Percentiles rank a stretch among this genome's conserved stretches.
These are phyloP conservation scores for Aspergillus niger DNA, from an alignment of 2,329 filamentous ascomycete genomes.

Conservation along the genomic window DNA sequence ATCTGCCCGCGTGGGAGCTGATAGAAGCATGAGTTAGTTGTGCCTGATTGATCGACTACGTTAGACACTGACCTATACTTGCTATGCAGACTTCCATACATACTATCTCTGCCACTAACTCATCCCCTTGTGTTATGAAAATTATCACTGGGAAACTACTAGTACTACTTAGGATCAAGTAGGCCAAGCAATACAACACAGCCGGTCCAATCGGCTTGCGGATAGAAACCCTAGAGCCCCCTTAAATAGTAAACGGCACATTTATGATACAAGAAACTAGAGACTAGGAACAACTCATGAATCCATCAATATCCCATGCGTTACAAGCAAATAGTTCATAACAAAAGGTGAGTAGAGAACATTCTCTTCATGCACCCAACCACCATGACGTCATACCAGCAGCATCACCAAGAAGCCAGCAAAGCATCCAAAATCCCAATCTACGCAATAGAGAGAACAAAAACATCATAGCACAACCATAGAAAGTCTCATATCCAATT, in stretches of 20 bases:
- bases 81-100: too few relatives aligned
- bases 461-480: not conserved
- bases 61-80: too few relatives aligned
- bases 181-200: not conserved
- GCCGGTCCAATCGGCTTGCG: not conserved
- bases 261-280: not conserved
- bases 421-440: not conserved
- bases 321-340: not conserved
- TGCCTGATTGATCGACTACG: too few relatives aligned
- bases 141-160: too few relatives aligned
- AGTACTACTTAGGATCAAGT: too few relatives aligned
- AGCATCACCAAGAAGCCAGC: not conserved
- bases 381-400: conserved; percentile 1
- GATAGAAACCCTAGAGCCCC: not conserved
- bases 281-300: not conserved
- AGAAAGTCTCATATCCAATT: not conserved
- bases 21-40: too few relatives aligned
- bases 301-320: not conserved
- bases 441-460: not conserved
- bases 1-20: too few relatives aligned
- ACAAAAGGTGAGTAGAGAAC: not conserved
- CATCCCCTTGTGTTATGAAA: not conserved
- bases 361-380: not conserved
- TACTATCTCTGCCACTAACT: not conserved
- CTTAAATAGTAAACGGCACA: not conserved